Base-by-base conservation (phyloP, 2,329 filamentous ascomycete species). In the Rugonectria rugulosa region DNA sequence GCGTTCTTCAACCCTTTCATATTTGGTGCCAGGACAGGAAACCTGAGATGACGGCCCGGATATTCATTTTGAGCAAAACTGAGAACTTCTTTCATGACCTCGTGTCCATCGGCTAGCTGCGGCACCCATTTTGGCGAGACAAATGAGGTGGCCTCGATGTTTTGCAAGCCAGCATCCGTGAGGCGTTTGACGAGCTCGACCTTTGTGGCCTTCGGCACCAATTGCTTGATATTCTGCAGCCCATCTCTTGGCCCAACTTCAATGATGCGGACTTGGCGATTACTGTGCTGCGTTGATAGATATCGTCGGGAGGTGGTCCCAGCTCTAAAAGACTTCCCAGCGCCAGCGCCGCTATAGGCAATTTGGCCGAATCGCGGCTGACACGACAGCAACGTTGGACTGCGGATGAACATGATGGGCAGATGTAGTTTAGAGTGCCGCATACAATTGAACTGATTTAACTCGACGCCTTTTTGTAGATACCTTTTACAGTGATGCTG, bases 51-150 rank as follows among this genome's bases (percentile, higher is more conserved):
- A 14, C 12, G 9, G 9, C 14, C n/a, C 27, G 27, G 40, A 23
- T 29, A 19, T 15, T 42, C 7, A 3, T 47, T 24, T 3, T 19
- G 21, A 19, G 51, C 24, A 19, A 43, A 12, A 3, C 12, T 17
- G 7, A 46, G 38, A 11, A 50, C 37, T 1, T 37, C 21, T 5
- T 31, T 20, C 46, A 58, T 21, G 3, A 55, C 41, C 1, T 37
- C 14, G 5, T 20, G 6, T 2, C 56, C 56, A 38, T 58, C 56
- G 1, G 50, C 51, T 1, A 58, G 41, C 34, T 58, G 56, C 5
- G 56, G 56, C 7, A 58, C 56, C 56, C 56, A 58, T 43, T 51
- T 55, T 12, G 56, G 56, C 2, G 56, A 58, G 3, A 58, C 56
- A 42, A 58, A 58, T 1, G 56, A 58, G 2, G 56, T 55, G 5